These are phyloP conservation scores for Aspergillus unguis DNA, from an alignment of 2,329 filamentous ascomycete genomes.

Conservation along the genomic window DNA sequence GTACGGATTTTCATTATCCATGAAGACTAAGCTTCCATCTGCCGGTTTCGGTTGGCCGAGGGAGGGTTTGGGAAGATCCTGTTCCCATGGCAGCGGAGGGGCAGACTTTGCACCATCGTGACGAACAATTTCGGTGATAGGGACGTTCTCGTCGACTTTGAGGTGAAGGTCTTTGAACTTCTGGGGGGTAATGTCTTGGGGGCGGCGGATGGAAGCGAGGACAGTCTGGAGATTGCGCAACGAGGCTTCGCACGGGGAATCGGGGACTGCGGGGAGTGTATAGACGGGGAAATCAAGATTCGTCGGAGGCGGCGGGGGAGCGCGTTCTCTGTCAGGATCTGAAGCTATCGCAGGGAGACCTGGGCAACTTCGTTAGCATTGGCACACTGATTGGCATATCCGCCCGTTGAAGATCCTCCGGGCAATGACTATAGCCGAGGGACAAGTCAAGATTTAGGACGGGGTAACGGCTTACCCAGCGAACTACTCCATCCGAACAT, in stretches of 20 bases:
- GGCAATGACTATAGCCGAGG: neutral
- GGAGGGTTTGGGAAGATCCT: slow-evolving; percentile 11
- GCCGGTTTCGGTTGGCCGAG: slow-evolving; percentile 1
- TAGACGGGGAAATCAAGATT: slow-evolving; percentile 53
- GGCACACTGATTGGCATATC: too few relatives aligned
- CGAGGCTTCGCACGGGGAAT: slow-evolving; percentile 34
- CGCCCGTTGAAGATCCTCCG: too few relatives aligned
- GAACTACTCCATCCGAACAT: slow-evolving; percentile 37
- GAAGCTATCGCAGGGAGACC: slow-evolving; percentile 31
- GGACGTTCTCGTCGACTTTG: slow-evolving; percentile 35
- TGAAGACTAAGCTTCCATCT: slow-evolving; percentile 23
- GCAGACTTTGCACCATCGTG: slow-evolving; percentile 32
- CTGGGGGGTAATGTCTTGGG: slow-evolving; percentile 39
- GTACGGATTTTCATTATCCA: slow-evolving; percentile 50
- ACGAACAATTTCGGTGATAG: slow-evolving; percentile 36
- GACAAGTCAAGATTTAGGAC: neutral
- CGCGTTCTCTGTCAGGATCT: slow-evolving; percentile 42
- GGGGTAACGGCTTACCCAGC: slow-evolving; percentile 28
- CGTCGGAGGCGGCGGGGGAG: slow-evolving; percentile 49
- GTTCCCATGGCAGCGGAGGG: slow-evolving; percentile 39
- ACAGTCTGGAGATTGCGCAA: slow-evolving; percentile 41
- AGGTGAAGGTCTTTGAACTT: slow-evolving; percentile 44
- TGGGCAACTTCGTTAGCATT: slow-evolving; percentile 20
- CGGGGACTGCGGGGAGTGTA: slow-evolving; percentile 34
- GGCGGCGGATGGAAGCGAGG: slow-evolving; percentile 43